A percentile compares a stretch with the other conserved stretches of the same genome.
Conservation (phyloP, 1,284 basidiomycete genomes). For the Coniophora puteana region DNA sequence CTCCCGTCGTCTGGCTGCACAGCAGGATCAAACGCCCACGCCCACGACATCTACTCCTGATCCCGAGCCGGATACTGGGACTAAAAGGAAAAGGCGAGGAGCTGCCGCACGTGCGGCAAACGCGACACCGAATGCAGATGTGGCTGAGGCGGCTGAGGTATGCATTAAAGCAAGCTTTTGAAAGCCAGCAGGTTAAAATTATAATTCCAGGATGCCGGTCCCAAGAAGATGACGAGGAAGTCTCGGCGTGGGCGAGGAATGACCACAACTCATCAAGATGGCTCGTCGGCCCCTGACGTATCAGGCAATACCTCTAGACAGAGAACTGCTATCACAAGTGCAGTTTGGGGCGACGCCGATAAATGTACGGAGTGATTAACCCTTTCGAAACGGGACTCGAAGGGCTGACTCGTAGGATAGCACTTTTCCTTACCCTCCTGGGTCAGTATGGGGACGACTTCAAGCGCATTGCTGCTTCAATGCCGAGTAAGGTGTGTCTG, state of each 20-base stretch:
- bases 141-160: conserved; percentile 34
- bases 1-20: conserved; percentile 35
- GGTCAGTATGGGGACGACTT: conserved; percentile 72
- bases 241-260: too few species aligned
- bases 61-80: conserved; percentile 57
- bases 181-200: too few species aligned
- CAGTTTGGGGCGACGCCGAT: too few species aligned
- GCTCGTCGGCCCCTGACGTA: too few species aligned
- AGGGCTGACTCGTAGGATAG: conserved; percentile 24
- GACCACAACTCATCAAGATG: too few species aligned
- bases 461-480: conserved; percentile 66
- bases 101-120: conserved; percentile 31
- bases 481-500: conserved; percentile 66
- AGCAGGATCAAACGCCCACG: conserved; percentile 44
- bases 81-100: conserved; percentile 33
- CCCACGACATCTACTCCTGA: conserved; percentile 51
- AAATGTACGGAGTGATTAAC: too few species aligned
- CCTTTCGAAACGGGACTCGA: conserved; percentile 1
- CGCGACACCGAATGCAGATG: conserved; percentile 32
- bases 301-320: too few species aligned
- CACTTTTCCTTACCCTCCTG: conserved; percentile 63
- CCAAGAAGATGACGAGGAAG: too few species aligned
- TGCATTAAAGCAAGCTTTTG: too few species aligned
- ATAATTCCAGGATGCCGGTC: too few species aligned
- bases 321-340: too few species aligned